Base-by-base conservation (phyloP, 257 asterid species). In the Nicotiana knightiana region DNA sequence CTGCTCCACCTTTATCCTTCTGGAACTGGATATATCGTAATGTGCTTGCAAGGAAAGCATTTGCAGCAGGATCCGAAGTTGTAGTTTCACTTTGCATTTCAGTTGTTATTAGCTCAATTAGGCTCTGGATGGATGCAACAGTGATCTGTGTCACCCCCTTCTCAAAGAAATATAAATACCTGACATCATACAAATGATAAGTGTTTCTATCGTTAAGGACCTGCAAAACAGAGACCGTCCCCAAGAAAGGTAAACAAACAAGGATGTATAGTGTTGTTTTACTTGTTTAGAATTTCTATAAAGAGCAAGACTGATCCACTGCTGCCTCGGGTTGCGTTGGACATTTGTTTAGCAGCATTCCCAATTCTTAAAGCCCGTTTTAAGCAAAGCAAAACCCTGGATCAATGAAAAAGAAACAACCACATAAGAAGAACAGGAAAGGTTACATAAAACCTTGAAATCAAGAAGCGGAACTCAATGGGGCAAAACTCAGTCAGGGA, bases 201-300 rank as follows among this genome's bases (percentile, higher is more conserved):
- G 59, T 48, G 79, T 71, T 11, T 24, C 61, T 13, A 48, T 24
- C 15, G 7, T 71, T 37, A 71, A 48, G 21, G 61, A 73, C 24
- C 24, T 24, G 24, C 61, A 48, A 73, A 46, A 24, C 4, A 43
- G 79, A 71, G 61, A 71, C n/a, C 1, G 24, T 0, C 24, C 12
- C 79, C 39, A 4, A 71, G 79, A 9, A 46, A 46, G 33, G 61
- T 11, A 67, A 77, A 51, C 67, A 66, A 82, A 83, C 11, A 46
- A 77, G 32, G 17, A 84, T 48, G 53, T 81, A 88, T 51, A 33
- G 13, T 63, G 12, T 58, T 37, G 77, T 43, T 61, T 87, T 82
- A 96, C 99, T 96, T 96, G 93, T 96, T 96, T 79, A 96, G 88
- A 86, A 96, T 96, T 88, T 96, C 99, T 82, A 96, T 91, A 81